phyloP scores from a whole-genome alignment of 2,329 filamentous ascomycete genomes.

The Beauveria sp. region DNA sequence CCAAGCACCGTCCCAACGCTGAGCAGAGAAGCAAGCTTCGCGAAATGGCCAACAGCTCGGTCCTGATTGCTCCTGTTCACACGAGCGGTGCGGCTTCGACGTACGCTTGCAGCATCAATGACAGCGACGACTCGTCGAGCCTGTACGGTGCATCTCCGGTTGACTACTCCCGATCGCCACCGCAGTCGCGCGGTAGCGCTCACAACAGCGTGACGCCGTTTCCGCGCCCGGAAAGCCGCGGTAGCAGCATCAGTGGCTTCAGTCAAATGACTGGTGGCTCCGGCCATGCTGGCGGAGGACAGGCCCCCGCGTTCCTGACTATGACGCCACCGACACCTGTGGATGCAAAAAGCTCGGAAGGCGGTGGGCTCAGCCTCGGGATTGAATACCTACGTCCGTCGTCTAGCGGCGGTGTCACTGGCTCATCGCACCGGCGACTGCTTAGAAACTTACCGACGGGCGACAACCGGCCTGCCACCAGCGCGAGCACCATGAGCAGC shows the following conservation, averaged over 20 bases:
- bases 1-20: conserved; percentile 73
- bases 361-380: conserved; percentile 18
- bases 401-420: conserved; percentile 23
- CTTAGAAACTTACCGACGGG: conserved; percentile 20
- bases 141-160: conserved; percentile 45
- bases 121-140: conserved; percentile 51
- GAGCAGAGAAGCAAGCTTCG: conserved; percentile 72
- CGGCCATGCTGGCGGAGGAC: conserved; percentile 17
- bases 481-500: conserved; percentile 22
- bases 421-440: conserved; percentile 13
- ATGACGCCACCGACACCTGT: conserved; percentile 41
- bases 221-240: conserved; percentile 40
- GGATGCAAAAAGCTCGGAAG: conserved; percentile 19
- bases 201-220: conserved; percentile 41
- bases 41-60: conserved; percentile 74
- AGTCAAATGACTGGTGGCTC: conserved; percentile 32
- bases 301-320: conserved; percentile 34
- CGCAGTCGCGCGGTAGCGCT: conserved; percentile 42
- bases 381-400: conserved; percentile 25
- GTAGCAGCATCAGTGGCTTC: conserved; percentile 43
- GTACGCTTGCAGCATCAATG: conserved; percentile 36
- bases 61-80: conserved; percentile 46
- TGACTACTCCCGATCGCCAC: conserved; percentile 53
- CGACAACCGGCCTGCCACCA: conserved; percentile 18
- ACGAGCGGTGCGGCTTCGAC: conserved; percentile 22